Evolutionary conservation across 805 yeast species (phyloP).

Genomic region (Suhomyces sp.): DNA sequence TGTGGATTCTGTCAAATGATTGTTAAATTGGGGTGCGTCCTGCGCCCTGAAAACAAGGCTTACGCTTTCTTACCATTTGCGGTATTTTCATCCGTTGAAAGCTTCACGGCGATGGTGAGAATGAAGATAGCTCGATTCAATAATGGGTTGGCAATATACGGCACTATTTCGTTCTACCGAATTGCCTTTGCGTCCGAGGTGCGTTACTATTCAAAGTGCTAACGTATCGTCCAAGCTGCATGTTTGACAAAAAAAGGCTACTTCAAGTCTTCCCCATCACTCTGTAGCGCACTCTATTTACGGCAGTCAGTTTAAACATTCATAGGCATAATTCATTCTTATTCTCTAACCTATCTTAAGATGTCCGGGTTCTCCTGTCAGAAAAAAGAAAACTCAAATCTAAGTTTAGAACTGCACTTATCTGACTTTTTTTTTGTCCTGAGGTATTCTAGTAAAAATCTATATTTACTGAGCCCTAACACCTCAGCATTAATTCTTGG

Average conservation of each 20-base stretch:
- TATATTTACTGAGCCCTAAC: background rate
- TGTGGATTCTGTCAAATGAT: background rate
- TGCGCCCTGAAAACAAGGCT: background rate
- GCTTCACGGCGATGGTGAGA: background rate
- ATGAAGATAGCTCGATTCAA: background rate
- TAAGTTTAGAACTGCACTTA: background rate
- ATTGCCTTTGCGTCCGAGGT: background rate
- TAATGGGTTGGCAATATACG: background rate
- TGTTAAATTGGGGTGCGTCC: background rate
- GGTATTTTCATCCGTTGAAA: background rate
- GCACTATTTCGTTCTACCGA: background rate
- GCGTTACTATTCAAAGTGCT: background rate
- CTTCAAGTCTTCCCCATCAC: background rate
- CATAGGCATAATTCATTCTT: background rate
- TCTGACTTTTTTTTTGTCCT: background rate
- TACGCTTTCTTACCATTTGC: background rate
- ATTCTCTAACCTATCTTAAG: background rate
- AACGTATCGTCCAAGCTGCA: background rate
- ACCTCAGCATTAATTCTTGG: background rate
- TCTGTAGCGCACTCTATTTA: background rate
- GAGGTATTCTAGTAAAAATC: background rate
- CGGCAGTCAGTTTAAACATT: background rate
- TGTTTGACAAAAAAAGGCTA: background rate
- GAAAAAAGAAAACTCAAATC: background rate
- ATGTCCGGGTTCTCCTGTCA: background rate